Evolutionary conservation across 257 asterid species (phyloP).

Genomic region (Lantana camara): DNA sequence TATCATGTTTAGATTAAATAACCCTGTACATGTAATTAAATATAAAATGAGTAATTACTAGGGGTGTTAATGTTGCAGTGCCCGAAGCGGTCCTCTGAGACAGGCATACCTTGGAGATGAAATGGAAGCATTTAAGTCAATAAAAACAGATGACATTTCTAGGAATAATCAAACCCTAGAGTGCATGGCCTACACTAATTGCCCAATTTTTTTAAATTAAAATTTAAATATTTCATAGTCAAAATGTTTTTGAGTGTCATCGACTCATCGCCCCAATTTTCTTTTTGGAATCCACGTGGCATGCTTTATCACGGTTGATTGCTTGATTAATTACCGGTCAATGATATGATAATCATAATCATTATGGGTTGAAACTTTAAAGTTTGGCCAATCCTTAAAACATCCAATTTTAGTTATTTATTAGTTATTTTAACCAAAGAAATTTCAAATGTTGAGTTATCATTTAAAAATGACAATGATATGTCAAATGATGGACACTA

Average conservation of each 20-base stretch:
- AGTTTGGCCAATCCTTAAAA: too few relatives aligned
- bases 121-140: constrained; percentile 44
- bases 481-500: too few relatives aligned
- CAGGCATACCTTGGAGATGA: constrained; percentile 38
- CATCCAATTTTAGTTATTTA: too few relatives aligned
- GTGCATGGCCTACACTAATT: neutral
- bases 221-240: neutral
- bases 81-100: constrained; percentile 44
- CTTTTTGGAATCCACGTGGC: neutral
- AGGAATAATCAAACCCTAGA: constrained; percentile 34
- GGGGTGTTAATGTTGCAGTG: constrained; percentile 24
- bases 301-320: neutral
- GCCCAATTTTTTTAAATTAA: constrained; percentile 8
- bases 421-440: too few relatives aligned
- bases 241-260: constrained; percentile 7
- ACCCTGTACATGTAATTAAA: too few relatives aligned
- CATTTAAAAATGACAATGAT: too few relatives aligned
- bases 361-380: too few relatives aligned
- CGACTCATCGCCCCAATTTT: neutral
- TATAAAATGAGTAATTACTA: constrained; percentile 17
- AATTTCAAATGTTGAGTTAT: too few relatives aligned
- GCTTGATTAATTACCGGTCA: too few relatives aligned
- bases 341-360: too few relatives aligned
- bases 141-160: constrained; percentile 34
- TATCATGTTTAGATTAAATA: too few relatives aligned